A percentile compares a stretch with the other conserved stretches of the same genome.
These are phyloP conservation scores for Pueraria montana DNA, from an alignment of 306 rosid genomes.

Conservation along the genomic window DNA sequence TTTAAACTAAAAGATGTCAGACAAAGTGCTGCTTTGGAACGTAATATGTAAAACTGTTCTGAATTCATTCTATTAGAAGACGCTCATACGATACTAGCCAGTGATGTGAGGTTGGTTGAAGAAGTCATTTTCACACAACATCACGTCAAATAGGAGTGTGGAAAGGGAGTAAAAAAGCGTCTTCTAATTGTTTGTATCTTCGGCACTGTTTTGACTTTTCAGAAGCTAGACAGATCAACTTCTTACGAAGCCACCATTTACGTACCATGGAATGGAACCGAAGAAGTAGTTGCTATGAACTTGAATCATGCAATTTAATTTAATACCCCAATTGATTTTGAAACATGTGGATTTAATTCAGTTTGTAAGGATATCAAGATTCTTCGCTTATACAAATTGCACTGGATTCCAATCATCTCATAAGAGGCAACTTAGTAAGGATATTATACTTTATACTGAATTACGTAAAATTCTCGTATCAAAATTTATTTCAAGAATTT, in stretches of 20 bases:
- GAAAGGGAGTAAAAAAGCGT: not conserved
- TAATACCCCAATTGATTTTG: not conserved
- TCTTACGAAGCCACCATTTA: not conserved
- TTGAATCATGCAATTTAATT: not conserved
- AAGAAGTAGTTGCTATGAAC: not conserved
- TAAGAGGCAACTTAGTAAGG: not conserved
- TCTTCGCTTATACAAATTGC: not conserved
- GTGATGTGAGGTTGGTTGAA: not conserved
- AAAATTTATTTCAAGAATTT: not conserved
- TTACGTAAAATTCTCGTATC: not conserved
- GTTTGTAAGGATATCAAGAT: not conserved
- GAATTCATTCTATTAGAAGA: not conserved
- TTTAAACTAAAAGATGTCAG: not conserved
- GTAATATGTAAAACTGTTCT: not conserved
- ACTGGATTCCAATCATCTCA: not conserved
- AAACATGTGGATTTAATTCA: not conserved
- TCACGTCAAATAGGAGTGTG: not conserved
- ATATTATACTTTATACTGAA: not conserved
- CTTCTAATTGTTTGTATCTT: not conserved
- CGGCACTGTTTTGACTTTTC: not conserved
- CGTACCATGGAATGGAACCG: not conserved
- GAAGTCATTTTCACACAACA: conserved; percentile 15
- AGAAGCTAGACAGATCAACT: not conserved
- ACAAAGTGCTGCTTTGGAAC: not conserved
- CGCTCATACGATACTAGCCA: not conserved